A percentile compares a stretch with the other conserved stretches of the same genome.
These are phyloP conservation scores for Colletotrichum siamense DNA, from an alignment of 2,329 filamentous ascomycete genomes.

Conservation along the genomic window DNA sequence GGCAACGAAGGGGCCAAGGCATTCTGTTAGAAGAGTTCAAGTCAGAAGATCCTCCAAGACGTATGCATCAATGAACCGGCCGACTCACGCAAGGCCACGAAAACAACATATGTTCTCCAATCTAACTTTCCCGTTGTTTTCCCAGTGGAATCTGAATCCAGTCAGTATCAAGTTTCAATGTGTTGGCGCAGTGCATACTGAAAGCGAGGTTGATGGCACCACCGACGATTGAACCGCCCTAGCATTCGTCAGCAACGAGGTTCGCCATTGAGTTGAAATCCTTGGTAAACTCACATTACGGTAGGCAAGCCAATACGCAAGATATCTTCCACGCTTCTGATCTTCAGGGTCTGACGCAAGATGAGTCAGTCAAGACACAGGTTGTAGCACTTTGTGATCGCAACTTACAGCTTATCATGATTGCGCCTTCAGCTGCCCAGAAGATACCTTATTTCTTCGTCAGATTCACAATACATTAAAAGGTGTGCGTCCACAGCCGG, in stretches of 20 bases:
- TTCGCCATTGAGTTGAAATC: rapidly evolving
- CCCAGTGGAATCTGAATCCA: neutral
- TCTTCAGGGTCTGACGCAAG: neutral
- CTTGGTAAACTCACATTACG: neutral
- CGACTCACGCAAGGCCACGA: neutral
- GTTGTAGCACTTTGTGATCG: neutral
- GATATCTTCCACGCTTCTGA: neutral
- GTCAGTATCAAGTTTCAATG: neutral
- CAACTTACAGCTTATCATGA: constrained; percentile 25
- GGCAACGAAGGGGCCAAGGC: neutral
- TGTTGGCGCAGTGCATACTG: neutral
- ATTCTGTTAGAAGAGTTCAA: neutral
- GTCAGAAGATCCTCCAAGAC: neutral
- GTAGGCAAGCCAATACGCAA: neutral
- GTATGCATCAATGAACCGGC: rapidly evolving
- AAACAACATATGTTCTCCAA: constrained; percentile 1
- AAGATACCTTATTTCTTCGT: neutral
- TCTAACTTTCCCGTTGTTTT: neutral
- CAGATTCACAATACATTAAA: neutral
- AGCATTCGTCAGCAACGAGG: neutral
- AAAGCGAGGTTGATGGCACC: constrained; percentile 4
- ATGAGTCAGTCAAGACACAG: neutral
- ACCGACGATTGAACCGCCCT: neutral
- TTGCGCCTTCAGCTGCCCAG: constrained; percentile 30
- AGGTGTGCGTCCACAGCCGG: rapidly evolving